Evolutionary conservation across 805 yeast species (phyloP), one percentile per base, ranked within the genome.

Genomic region (Candida awuae): DNA sequence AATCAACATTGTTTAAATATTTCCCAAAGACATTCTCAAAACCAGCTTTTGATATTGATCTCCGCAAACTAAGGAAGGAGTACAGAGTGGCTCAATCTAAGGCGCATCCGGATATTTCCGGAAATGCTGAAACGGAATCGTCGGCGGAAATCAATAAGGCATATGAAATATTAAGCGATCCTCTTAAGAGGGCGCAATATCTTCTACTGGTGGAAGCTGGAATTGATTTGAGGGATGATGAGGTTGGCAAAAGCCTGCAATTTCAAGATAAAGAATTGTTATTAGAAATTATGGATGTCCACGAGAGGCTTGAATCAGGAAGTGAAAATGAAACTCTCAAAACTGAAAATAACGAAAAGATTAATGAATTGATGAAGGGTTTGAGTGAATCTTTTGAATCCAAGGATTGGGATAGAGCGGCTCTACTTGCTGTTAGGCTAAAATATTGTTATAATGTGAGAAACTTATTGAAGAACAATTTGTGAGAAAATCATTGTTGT

Each of bases 51-150:
- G 52, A 56, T 2, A 59, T 86, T 5, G 77, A 85, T 51, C 51
- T 65, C 12, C 62, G 67, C 34, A 52, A 61, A 14, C 67, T 90
- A 34, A 71, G 94, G 37, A 71, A 75, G 42, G 97, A 92, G 56
- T 90, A 77, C 56, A 63, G 95, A 29, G 47, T 53, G 8, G 63
- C 87, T 22, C 97, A 90, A 58, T 73, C 82, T 27, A 66, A 70
- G 42, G 68, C 73, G 35, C 98, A 90, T 55, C 98, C 98, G 0
- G 98, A 90, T 62, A 66, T 68, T n/a, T n/a, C n/a, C n/a, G n/a
- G n/a, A 29, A 48, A 44, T 21, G 37, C 44, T 13, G 33, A 52
- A 52, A 58, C 59, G 8, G 49, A 54, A 6, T 68, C 80, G 4
- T 69, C 82, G 5, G 70, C 87, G 1, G 52, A 71, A 16, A 62